Evolutionary conservation across 2,329 filamentous ascomycete species (phyloP).

Genomic region (Clonostachys byssicola): DNA sequence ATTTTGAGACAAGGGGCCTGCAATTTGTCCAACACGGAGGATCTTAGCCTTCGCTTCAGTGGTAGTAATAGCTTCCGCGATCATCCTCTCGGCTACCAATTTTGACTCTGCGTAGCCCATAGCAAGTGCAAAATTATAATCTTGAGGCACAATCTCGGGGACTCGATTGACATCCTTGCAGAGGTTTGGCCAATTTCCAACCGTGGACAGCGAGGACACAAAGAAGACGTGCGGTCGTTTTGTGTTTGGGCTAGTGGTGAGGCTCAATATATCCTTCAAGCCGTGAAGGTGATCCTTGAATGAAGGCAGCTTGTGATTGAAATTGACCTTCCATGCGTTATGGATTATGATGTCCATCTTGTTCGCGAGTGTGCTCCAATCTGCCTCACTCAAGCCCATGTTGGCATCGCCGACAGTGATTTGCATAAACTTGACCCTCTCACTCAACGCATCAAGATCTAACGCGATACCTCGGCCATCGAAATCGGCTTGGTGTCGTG

Average conservation of each 20-base stretch:
- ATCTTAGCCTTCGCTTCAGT: conserved; percentile 30
- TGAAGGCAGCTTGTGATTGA: conserved; percentile 2
- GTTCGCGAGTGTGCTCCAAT: no score
- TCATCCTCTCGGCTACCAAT: conserved; percentile 31
- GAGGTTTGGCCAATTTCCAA: neutral
- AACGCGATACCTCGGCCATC: no score
- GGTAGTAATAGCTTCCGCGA: conserved; percentile 27
- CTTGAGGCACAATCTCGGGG: neutral
- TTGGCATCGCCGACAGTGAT: no score
- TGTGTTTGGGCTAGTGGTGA: conserved; percentile 26
- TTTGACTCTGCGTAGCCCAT: conserved; percentile 40
- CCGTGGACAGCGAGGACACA: conserved; percentile 34
- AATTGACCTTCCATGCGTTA: conserved; percentile 3
- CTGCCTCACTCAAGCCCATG: no score
- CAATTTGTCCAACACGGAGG: conserved; percentile 43
- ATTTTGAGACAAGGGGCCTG: conserved; percentile 25
- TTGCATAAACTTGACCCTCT: no score
- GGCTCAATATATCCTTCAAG: conserved; percentile 43
- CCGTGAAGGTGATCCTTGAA: conserved; percentile 38
- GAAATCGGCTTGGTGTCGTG: no score
- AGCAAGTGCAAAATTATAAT: conserved; percentile 7
- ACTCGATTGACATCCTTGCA: neutral
- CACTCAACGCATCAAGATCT: no score
- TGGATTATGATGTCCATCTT: no score
- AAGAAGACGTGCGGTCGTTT: conserved; percentile 26